phyloP scores from a whole-genome alignment of 192 early-diverging fungal species.

The Linderina pennispora region DNA sequence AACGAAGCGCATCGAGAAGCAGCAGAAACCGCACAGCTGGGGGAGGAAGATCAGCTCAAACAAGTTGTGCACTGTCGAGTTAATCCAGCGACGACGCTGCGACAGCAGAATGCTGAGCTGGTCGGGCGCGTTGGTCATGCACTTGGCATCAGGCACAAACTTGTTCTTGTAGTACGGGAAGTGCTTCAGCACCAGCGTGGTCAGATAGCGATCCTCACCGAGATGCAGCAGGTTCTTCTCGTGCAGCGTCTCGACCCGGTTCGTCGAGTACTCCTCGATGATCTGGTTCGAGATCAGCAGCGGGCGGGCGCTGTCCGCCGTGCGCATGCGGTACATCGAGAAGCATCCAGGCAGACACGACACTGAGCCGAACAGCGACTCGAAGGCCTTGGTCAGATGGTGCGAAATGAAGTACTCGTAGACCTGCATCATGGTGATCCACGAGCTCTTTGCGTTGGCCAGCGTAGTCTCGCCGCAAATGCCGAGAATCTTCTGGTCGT shows the following conservation, averaged over 20 bases:
- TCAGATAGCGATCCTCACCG: constrained; percentile 98
- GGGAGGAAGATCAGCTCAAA: constrained; percentile 88
- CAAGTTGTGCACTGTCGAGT: constrained; percentile 98
- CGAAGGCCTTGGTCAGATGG: constrained; percentile 95
- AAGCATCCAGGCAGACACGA: constrained; percentile 99
- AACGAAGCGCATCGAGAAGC: constrained; percentile 96
- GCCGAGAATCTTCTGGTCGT: constrained; percentile 89
- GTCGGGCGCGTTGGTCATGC: constrained; percentile 92
- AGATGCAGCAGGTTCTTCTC: constrained; percentile 97
- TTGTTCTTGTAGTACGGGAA: constrained; percentile 95
- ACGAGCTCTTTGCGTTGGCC: constrained; percentile 87
- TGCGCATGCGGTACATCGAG: constrained; percentile 96
- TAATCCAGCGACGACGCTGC: constrained; percentile 99
- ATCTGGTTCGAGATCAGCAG: constrained; percentile 83
- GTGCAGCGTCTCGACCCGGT: constrained; percentile 94
- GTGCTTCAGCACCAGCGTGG: constrained; percentile 92
- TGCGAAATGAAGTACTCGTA: constrained; percentile 99
- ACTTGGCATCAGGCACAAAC: constrained; percentile 89
- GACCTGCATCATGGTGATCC: constrained; percentile 98
- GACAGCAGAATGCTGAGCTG: constrained; percentile 89
- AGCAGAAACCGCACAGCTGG: constrained; percentile 93
- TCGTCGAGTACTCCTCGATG: constrained; percentile 91
- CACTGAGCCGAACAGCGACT: constrained; percentile 95
- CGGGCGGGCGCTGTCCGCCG: constrained; percentile 75
- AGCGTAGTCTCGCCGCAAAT: constrained; percentile 94